Conservation (phyloP, 106 monocot genomes). For the Dendrobium huoshanense region DNA sequence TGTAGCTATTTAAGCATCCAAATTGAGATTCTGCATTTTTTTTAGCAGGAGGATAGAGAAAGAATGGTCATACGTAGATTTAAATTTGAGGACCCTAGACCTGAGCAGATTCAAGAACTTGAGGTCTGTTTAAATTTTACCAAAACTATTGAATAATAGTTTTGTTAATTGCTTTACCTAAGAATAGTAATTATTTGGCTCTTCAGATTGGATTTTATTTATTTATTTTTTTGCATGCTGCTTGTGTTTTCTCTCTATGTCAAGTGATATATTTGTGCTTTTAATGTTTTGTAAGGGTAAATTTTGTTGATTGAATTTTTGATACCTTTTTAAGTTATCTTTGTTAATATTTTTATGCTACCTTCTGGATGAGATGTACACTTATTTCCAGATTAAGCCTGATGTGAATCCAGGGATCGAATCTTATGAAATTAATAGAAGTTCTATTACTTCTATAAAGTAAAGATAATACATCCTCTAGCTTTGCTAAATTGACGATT, state of each 20-base stretch:
- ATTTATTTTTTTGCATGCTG: not conserved
- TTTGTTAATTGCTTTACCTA: not conserved
- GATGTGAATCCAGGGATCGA: too few relatives aligned
- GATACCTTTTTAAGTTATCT: not conserved
- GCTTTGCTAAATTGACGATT: too few relatives aligned
- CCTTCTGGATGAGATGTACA: not conserved
- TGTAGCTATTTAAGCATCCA: not conserved
- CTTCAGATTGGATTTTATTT: not conserved
- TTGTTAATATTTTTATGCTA: not conserved
- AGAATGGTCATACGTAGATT: constrained; percentile 69
- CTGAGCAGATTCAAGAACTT: constrained; percentile 94
- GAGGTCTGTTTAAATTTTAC: constrained; percentile 48
- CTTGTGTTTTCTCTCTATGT: not conserved
- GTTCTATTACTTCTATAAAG: too few relatives aligned
- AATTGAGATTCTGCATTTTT: not conserved
- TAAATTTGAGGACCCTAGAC: constrained; percentile 95
- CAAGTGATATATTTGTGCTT: not conserved
- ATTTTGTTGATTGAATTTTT: not conserved
- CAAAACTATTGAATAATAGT: not conserved
- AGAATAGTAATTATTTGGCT: not conserved
- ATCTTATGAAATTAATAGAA: too few relatives aligned
- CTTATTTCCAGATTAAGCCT: not conserved
- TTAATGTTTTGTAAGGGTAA: not conserved
- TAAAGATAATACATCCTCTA: too few relatives aligned
- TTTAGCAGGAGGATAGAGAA: constrained; percentile 89